phyloP scores from a whole-genome alignment of 1,139 yeast genomes.

The Yamadazyma trypodendri region DNA sequence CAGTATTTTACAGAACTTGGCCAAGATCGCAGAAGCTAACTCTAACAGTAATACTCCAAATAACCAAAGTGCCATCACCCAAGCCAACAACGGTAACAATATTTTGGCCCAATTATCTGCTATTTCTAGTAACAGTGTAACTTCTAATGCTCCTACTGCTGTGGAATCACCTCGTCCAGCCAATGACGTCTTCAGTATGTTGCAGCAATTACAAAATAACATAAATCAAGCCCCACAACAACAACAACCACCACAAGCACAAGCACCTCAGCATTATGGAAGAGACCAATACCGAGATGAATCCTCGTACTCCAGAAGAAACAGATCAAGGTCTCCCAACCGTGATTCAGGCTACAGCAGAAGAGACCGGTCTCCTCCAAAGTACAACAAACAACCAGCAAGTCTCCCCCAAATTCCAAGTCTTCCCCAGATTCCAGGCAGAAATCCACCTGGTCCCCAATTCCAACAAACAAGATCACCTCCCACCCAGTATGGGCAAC shows the following conservation, averaged over 20 bases:
- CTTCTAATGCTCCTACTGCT: conserved; percentile 16
- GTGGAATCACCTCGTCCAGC: conserved; percentile 16
- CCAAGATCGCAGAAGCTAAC: conserved; percentile 47
- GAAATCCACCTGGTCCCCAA: conserved; percentile 7
- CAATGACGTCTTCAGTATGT: conserved; percentile 40
- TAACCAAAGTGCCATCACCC: conserved; percentile 12
- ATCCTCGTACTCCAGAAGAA: conserved; percentile 43
- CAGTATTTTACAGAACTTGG: conserved; percentile 64
- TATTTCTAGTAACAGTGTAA: conserved; percentile 28
- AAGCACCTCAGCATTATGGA: conserved; percentile 4
- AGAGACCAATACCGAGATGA: conserved; percentile 19
- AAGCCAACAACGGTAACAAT: conserved; percentile 31
- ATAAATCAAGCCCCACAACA: conserved; percentile 6
- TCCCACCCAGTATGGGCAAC: conserved; percentile 14
- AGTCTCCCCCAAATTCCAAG: conserved; percentile 15
- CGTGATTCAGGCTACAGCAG: conserved; percentile 21
- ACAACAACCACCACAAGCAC: conserved; percentile 3
- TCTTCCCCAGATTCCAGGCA: conserved; percentile 13
- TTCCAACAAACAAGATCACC: conserved; percentile 10
- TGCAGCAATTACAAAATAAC: conserved; percentile 41
- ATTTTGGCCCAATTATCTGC: conserved; percentile 48
- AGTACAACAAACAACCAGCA: conserved; percentile 16
- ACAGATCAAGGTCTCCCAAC: conserved; percentile 58
- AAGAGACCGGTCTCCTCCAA: conserved; percentile 37
- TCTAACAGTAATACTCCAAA: conserved; percentile 27